A percentile compares a stretch with the other conserved stretches of the same genome.
These are phyloP conservation scores for Nothophoma quercina DNA, from an alignment of 2,329 filamentous ascomycete genomes.

Conservation along the genomic window DNA sequence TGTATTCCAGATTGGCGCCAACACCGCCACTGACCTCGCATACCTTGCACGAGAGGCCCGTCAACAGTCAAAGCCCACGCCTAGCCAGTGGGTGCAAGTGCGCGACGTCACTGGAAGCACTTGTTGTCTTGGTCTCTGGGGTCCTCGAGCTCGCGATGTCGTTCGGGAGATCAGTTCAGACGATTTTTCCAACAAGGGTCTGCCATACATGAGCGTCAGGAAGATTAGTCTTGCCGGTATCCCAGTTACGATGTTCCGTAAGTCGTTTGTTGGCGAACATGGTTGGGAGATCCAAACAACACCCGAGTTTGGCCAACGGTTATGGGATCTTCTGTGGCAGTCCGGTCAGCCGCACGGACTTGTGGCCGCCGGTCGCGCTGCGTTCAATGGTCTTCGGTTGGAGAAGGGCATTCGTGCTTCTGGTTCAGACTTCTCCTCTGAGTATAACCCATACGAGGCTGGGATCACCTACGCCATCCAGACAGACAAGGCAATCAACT, in stretches of 20 bases:
- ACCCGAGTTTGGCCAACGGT: conserved; percentile 63
- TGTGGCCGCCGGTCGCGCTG: conserved; percentile 65
- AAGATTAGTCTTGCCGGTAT: conserved; percentile 61
- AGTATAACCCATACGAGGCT: conserved; percentile 68
- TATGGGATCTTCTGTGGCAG: conserved; percentile 67
- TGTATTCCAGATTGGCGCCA: conserved; percentile 64
- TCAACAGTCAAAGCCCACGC: conserved; percentile 52
- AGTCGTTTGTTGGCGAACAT: conserved; percentile 68
- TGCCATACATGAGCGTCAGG: conserved; percentile 62
- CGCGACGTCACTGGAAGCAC: conserved; percentile 67
- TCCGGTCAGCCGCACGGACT: conserved; percentile 64
- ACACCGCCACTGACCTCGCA: conserved; percentile 62
- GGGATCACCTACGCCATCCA: conserved; percentile 63
- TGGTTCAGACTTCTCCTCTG: conserved; percentile 66
- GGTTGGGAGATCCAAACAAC: conserved; percentile 70
- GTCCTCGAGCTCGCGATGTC: conserved; percentile 63
- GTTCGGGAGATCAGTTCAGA: conserved; percentile 56
- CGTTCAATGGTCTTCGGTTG: conserved; percentile 65
- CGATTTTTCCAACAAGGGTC: conserved; percentile 55
- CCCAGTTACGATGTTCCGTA: conserved; percentile 63
- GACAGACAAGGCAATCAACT: conserved; percentile 55
- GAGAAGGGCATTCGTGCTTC: conserved; percentile 67
- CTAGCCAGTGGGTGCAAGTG: conserved; percentile 58
- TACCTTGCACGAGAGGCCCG: conserved; percentile 64
- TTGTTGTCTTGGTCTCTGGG: conserved; percentile 70